These are phyloP conservation scores for Escallonia herrerae DNA, from an alignment of 129 eudicot species.

Conservation along the genomic window DNA sequence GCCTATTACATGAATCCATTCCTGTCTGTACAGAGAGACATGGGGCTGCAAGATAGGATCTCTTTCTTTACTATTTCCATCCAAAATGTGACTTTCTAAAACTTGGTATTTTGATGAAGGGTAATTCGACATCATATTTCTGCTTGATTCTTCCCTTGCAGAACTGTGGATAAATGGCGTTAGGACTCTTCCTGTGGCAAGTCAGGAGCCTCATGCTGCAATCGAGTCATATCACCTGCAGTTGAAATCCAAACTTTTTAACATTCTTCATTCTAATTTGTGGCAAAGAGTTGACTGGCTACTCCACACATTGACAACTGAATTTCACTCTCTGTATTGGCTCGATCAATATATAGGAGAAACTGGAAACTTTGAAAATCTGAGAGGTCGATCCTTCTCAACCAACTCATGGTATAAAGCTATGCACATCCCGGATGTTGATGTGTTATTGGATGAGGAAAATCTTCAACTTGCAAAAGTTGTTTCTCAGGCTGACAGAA, in stretches of 20 bases:
- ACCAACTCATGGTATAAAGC: slow-evolving; percentile 32
- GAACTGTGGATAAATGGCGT: slow-evolving; percentile 23
- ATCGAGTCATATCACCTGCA: slow-evolving; percentile 27
- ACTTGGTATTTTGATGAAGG: neutral
- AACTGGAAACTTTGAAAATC: slow-evolving; percentile 17
- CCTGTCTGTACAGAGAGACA: too few relatives aligned
- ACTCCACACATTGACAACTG: slow-evolving; percentile 20
- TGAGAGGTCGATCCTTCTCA: slow-evolving; percentile 11
- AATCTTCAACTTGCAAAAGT: slow-evolving; percentile 25
- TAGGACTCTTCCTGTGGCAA: slow-evolving; percentile 25
- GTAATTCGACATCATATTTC: neutral
- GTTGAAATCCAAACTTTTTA: slow-evolving; percentile 19
- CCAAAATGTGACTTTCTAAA: too few relatives aligned
- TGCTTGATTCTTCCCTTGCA: slow-evolving; percentile 4
- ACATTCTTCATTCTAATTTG: neutral
- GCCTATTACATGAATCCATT: too few relatives aligned
- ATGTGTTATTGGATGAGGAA: slow-evolving; percentile 21
- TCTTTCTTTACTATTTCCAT: too few relatives aligned
- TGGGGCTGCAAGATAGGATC: too few relatives aligned
- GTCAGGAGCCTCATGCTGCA: slow-evolving; percentile 29
- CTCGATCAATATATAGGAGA: slow-evolving; percentile 20
- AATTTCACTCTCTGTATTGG: slow-evolving; percentile 31
- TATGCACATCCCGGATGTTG: slow-evolving; percentile 24
- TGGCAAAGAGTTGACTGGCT: slow-evolving; percentile 26
- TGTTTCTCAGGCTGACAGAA: slow-evolving; percentile 23